phyloP scores from a whole-genome alignment of 345 rosid species.

The Eucalyptus virginea region DNA sequence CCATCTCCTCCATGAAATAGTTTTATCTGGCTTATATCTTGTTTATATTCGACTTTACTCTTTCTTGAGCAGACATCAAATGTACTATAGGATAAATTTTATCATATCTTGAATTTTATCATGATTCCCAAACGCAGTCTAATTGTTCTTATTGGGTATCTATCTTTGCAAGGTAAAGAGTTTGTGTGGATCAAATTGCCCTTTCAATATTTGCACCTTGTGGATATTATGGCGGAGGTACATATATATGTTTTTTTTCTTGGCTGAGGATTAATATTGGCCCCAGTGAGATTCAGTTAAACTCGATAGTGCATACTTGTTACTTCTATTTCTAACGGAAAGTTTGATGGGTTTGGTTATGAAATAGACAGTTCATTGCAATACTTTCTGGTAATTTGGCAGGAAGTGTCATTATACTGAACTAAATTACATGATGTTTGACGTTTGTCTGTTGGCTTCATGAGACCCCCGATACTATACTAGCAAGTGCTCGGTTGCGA shows the following conservation, averaged over 20 bases:
- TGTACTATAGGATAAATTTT: no score
- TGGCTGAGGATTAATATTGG: background rate
- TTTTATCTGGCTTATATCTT: no score
- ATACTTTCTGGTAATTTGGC: background rate
- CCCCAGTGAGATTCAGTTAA: background rate
- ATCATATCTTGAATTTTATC: no score
- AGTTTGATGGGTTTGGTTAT: background rate
- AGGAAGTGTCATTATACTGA: background rate
- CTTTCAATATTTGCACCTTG: background rate
- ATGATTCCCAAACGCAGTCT: rapidly evolving
- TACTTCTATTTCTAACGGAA: background rate
- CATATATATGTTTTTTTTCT: background rate
- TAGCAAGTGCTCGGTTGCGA: background rate
- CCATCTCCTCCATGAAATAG: no score
- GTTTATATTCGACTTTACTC: no score
- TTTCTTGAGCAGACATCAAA: no score
- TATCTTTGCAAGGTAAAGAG: background rate
- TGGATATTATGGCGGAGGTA: background rate
- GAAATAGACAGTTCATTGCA: background rate
- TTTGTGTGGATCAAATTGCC: background rate
- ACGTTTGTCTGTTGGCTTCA: background rate
- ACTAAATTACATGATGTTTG: background rate
- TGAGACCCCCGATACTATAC: background rate
- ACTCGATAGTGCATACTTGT: background rate
- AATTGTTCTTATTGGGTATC: background rate